Evolutionary conservation across 2,329 filamentous ascomycete genomes (phyloP).

Genomic region (Penicillium glabrum): DNA sequence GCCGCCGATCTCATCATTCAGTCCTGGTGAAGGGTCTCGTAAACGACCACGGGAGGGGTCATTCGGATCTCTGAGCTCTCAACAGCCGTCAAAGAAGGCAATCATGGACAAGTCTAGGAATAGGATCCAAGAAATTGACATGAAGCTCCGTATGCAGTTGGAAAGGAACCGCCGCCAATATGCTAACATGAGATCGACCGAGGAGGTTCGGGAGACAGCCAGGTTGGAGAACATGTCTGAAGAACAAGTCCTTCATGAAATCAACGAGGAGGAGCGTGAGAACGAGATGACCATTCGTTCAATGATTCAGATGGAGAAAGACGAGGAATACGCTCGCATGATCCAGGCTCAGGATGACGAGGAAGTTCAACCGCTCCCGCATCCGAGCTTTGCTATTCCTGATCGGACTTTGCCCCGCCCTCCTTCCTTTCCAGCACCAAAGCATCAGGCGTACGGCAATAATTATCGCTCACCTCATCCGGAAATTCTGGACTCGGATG

Average conservation of each 20-base stretch:
- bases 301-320: conserved; percentile 20
- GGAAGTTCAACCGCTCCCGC: background rate
- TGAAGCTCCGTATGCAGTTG: conserved; percentile 3
- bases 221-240: background rate
- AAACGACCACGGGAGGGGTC: conserved; percentile 21
- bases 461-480: background rate
- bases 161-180: background rate
- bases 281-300: conserved; percentile 9
- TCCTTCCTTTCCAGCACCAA: background rate
- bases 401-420: background rate
- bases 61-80: background rate
- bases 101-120: conserved; percentile 3
- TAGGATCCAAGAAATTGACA: conserved; percentile 8
- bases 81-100: conserved; percentile 15
- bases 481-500: background rate
- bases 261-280: conserved; percentile 30
- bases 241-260: conserved; percentile 14
- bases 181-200: conserved; percentile 6
- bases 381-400: background rate
- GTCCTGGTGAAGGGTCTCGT: conserved; percentile 6
- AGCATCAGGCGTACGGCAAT: background rate
- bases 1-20: background rate
- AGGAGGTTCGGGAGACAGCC: conserved; percentile 1
- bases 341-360: conserved; percentile 30
- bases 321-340: conserved; percentile 40